A percentile compares a stretch with the other conserved stretches of the same genome.
These are phyloP conservation scores for Trametes cinnabarina DNA, from an alignment of 768 basidiomycete species.

Conservation along the genomic window DNA sequence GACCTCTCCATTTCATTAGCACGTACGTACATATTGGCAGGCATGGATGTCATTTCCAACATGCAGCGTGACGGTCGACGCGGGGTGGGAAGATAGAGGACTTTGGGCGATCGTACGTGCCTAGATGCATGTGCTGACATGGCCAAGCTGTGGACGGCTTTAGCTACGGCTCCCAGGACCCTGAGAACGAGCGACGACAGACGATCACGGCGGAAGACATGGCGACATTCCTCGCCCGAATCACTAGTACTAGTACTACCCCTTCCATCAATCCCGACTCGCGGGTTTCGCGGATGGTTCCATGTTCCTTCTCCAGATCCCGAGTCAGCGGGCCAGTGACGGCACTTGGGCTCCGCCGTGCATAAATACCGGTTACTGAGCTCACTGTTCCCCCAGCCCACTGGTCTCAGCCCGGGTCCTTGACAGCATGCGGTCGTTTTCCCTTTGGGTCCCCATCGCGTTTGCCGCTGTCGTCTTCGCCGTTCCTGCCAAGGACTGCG, in stretches of 20 bases:
- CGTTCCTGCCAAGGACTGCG: slow-evolving; percentile 16
- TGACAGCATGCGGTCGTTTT: slow-evolving; percentile 17
- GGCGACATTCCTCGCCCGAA: slow-evolving; percentile 4
- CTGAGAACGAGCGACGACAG: not conserved
- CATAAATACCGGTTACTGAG: slow-evolving; percentile 1
- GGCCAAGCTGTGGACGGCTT: not conserved
- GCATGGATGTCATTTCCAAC: not conserved
- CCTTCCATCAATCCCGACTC: slow-evolving; percentile 4
- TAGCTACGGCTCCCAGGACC: slow-evolving; percentile 2
- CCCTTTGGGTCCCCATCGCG: slow-evolving; percentile 11
- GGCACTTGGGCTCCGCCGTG: not conserved
- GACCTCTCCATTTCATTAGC: too few relatives aligned
- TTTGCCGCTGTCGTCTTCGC: slow-evolving; percentile 11
- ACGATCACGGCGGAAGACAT: slow-evolving; percentile 6
- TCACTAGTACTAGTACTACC: too few relatives aligned
- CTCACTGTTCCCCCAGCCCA: slow-evolving; percentile 5
- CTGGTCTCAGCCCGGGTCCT: slow-evolving; percentile 5
- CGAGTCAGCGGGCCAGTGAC: not conserved
- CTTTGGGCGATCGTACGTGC: not conserved
- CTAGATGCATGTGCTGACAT: not conserved
- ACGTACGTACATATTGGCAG: not conserved
- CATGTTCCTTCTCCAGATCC: not conserved
- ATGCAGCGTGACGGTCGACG: not conserved
- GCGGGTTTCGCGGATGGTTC: not conserved
- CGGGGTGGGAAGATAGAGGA: not conserved